Percentiles rank a stretch among this genome's conserved stretches.
Conservation (phyloP, 2,329 filamentous ascomycete genomes). For the Dothideomycetes sp. region DNA sequence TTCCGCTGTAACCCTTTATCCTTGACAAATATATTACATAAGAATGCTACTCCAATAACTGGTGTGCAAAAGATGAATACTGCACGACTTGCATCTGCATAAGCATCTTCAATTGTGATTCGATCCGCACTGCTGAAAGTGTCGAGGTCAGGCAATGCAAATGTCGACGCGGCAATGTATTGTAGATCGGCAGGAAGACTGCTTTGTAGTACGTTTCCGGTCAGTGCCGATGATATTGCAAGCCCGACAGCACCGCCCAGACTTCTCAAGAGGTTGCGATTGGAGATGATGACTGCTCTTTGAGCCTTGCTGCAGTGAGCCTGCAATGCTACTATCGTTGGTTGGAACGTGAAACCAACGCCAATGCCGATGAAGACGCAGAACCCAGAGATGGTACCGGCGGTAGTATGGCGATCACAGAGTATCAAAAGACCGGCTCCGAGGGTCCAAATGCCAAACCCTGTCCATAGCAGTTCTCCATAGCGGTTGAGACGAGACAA, state of each 20-base stretch:
- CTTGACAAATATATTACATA: slow-evolving; percentile 39
- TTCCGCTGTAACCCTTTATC: slow-evolving; percentile 16
- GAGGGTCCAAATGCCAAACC: slow-evolving; percentile 26
- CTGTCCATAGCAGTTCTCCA: slow-evolving; percentile 33
- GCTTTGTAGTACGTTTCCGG: slow-evolving; percentile 21
- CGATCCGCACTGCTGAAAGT: slow-evolving; percentile 23
- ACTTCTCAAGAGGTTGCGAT: slow-evolving; percentile 29
- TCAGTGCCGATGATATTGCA: slow-evolving; percentile 24
- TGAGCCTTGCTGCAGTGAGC: slow-evolving; percentile 26
- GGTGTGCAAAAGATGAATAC: slow-evolving; percentile 49
- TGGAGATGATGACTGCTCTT: slow-evolving; percentile 27
- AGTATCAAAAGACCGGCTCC: slow-evolving; percentile 23
- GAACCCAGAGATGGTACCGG: slow-evolving; percentile 20
- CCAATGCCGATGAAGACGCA: slow-evolving; percentile 23
- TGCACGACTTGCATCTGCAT: slow-evolving; percentile 41
- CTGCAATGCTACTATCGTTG: slow-evolving; percentile 27
- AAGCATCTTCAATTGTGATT: slow-evolving; percentile 36
- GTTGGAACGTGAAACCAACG: slow-evolving; percentile 25
- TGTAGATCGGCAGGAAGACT: slow-evolving; percentile 28
- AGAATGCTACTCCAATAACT: slow-evolving; percentile 37
- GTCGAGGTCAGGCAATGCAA: slow-evolving; percentile 23
- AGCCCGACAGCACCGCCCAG: slow-evolving; percentile 25
- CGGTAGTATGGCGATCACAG: slow-evolving; percentile 16
- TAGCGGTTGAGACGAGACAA: slow-evolving; percentile 34
- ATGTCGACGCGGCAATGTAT: slow-evolving; percentile 29